Evolutionary conservation across 2,329 filamentous ascomycete species (phyloP), one percentile per base, ranked within the genome.

Genomic region (Xylariaceae sp.): DNA sequence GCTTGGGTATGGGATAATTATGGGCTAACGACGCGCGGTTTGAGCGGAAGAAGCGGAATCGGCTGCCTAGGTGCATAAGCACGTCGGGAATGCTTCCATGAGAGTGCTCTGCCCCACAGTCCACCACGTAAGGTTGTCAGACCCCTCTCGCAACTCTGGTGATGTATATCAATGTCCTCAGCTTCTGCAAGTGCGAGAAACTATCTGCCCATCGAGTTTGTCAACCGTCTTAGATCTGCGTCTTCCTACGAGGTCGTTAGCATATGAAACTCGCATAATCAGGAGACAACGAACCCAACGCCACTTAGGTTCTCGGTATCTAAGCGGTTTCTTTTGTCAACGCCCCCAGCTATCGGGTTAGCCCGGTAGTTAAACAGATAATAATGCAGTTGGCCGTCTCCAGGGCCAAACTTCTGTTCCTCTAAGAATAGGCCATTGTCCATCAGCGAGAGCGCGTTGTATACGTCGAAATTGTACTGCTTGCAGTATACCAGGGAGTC

Each of bases 321-420:
- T 40, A 93, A 80, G 66, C 86, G 78, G 71, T 96, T 96, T 69
- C 83, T 85, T 67, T 83, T 82, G 72, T 97, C 87, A 43, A 98
- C 87, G 20, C 95, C 95, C 47, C 95, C 93, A 0, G 85, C 79
- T 67, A 99, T 89, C n/a, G 88, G 86, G 57, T 90, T 87, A 12
- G 91, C 90, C 54, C 91, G 87, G 79, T 97, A 99, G 77, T 99
- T 99, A 82, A 96, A 99, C 29, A 99, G 80, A 74, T 99, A 99
- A 77, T 93, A 99, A 75, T 99, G 92, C 66, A 99, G 80, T 73
- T 95, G 91, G 45, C 95, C 95, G 72, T 99, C 95, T 29, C 95
- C 95, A 4, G 89, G 88, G 44, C 93, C 95, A 68, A 97, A 99
- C 74, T 96, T 96, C 70, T 97, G 91, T 65, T 97, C 83, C 71